phyloP scores from a whole-genome alignment of 805 yeast genomes.

The Blastobotrys parvus region DNA sequence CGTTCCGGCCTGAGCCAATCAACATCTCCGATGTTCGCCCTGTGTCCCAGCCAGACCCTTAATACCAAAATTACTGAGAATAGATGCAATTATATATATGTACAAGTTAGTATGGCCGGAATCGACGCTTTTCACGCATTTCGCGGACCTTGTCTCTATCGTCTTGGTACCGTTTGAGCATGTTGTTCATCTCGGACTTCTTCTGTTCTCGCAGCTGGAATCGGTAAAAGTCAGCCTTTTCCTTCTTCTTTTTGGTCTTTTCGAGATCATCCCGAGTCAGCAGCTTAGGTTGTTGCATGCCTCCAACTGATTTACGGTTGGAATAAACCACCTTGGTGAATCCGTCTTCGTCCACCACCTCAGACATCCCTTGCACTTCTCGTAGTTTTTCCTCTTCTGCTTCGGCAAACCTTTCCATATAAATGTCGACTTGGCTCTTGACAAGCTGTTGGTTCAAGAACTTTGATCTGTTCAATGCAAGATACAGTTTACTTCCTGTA shows the following conservation, averaged over 20 bases:
- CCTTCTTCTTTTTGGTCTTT: constrained; percentile 46
- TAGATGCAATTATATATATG: too few species aligned
- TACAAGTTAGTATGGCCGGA: constrained; percentile 62
- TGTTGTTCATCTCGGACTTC: constrained; percentile 84
- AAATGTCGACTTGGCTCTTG: constrained; percentile 47
- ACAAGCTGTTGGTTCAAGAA: constrained; percentile 42
- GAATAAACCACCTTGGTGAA: constrained; percentile 85
- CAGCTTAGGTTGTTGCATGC: constrained; percentile 33
- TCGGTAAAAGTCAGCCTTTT: constrained; percentile 86
- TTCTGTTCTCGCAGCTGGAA: constrained; percentile 93
- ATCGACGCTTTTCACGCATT: constrained; percentile 73
- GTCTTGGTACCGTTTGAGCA: constrained; percentile 72
- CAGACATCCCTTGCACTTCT: constrained; percentile 26
- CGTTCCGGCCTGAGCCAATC: too few species aligned
- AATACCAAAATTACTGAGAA: too few species aligned
- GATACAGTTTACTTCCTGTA: constrained; percentile 32
- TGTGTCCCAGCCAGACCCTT: too few species aligned
- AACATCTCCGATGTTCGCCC: too few species aligned
- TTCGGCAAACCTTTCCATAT: constrained; percentile 58
- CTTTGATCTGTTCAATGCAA: constrained; percentile 27
- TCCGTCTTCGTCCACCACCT: constrained; percentile 84
- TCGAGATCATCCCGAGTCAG: constrained; percentile 10
- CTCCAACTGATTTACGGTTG: constrained; percentile 72
- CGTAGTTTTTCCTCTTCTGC: constrained; percentile 46
- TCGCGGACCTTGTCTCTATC: constrained; percentile 80